Conservation (phyloP, 2,329 filamentous ascomycete species). For the Fusarium algeriense region DNA sequence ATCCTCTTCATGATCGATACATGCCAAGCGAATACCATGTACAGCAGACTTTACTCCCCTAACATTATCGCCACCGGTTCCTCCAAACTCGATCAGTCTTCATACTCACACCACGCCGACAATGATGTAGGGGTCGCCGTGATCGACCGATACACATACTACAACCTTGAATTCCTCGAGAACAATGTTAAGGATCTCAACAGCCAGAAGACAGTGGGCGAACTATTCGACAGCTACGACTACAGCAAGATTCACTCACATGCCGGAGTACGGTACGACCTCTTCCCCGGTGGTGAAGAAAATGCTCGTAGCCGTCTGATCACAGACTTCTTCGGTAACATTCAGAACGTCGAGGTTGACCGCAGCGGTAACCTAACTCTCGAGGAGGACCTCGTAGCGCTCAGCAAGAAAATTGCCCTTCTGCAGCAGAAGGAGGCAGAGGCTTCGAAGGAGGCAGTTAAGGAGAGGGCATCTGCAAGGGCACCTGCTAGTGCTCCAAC, state of each 20-base stretch:
- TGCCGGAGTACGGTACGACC: constrained; percentile 91
- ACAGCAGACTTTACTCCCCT: constrained; percentile 96
- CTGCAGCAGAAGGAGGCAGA: constrained; percentile 63
- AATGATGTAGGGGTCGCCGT: constrained; percentile 98
- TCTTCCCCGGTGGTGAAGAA: constrained; percentile 88
- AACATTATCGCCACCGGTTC: constrained; percentile 99
- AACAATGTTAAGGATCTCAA: constrained; percentile 86
- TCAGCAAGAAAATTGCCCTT: constrained; percentile 75
- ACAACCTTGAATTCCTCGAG: constrained; percentile 97
- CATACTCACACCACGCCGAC: constrained; percentile 97
- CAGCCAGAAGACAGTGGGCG: constrained; percentile 89
- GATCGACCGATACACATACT: constrained; percentile 98
- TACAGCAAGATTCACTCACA: constrained; percentile 94
- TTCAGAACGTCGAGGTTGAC: constrained; percentile 95
- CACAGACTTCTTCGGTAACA: constrained; percentile 98
- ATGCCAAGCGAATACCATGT: constrained; percentile 99
- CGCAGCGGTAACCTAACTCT: constrained; percentile 67
- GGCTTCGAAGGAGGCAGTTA: constrained; percentile 50
- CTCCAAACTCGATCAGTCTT: constrained; percentile 93
- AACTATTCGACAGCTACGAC: constrained; percentile 96
- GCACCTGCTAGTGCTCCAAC: constrained; percentile 48
- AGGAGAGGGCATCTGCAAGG: constrained; percentile 44
- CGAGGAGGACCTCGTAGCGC: constrained; percentile 80
- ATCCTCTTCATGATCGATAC: constrained; percentile 99
- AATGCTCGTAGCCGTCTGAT: constrained; percentile 83